Evolutionary conservation across 202 grass and related monocot genomes (phyloP).

Genomic region (Saccharum hybrid): DNA sequence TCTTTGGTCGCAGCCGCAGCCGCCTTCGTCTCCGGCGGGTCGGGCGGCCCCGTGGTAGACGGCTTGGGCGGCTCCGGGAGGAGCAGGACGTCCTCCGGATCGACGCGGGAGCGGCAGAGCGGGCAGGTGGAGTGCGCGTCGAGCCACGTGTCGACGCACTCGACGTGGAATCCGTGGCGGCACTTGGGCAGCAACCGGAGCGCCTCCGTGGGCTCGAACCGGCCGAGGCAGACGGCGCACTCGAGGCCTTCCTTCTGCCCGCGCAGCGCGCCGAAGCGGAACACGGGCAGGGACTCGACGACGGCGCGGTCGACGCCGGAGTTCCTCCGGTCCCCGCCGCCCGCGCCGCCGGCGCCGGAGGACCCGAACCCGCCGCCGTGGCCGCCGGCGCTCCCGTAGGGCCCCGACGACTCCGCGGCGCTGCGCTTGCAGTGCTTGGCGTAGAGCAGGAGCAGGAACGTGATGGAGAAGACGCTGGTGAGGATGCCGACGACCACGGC

Average conservation of each 20-base stretch:
- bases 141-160: constrained; percentile 97
- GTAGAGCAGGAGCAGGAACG: constrained; percentile 94
- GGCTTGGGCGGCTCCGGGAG: constrained; percentile 59
- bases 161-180: constrained; percentile 89
- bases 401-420: constrained; percentile 52
- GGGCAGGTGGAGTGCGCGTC: constrained; percentile 96
- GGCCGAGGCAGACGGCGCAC: constrained; percentile 87
- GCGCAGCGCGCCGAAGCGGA: constrained; percentile 72
- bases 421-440: constrained; percentile 86
- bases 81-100: constrained; percentile 84
- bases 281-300: constrained; percentile 87
- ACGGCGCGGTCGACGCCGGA: constrained; percentile 79
- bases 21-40: constrained; percentile 40
- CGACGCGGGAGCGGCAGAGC: constrained; percentile 88
- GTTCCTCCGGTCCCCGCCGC: constrained; percentile 46
- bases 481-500: constrained; percentile 87
- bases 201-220: constrained; percentile 77
- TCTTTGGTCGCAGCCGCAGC: not conserved
- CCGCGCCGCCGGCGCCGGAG: not conserved
- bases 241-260: constrained; percentile 92
- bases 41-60: constrained; percentile 35
- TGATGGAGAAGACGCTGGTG: constrained; percentile 93
- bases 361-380: not conserved
- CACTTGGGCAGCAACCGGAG: constrained; percentile 87
- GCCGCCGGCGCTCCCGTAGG: constrained; percentile 12